Evolutionary conservation across 2,329 filamentous ascomycete species (phyloP).

Genomic region (Colletotrichum tropicale): DNA sequence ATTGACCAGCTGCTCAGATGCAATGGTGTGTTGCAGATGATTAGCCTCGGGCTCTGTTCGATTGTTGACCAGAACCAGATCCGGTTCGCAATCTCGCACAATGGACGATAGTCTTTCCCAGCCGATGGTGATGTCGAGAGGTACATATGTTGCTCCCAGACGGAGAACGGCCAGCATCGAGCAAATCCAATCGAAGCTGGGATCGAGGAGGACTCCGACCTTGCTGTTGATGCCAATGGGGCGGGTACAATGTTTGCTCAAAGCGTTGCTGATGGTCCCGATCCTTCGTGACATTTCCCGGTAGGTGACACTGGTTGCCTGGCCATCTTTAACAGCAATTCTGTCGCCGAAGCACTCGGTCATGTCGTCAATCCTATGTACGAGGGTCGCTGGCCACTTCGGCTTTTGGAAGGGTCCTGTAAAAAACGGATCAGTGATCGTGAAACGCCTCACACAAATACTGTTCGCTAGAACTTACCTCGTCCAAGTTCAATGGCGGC

Average conservation of each 20-base stretch:
- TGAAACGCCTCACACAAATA: not conserved
- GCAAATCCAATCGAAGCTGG: conserved; percentile 36
- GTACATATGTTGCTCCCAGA: conserved; percentile 41
- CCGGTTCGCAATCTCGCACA: conserved; percentile 30
- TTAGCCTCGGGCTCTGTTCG: not conserved
- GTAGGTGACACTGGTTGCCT: not conserved
- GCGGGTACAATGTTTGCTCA: conserved; percentile 4
- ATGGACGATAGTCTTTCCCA: conserved; percentile 33
- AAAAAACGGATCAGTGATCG: accelerated
- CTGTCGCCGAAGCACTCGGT: not conserved
- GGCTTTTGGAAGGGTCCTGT: not conserved
- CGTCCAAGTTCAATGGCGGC: not conserved
- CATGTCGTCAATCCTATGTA: not conserved
- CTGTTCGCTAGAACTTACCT: not conserved
- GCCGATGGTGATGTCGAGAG: conserved; percentile 40
- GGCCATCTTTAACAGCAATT: not conserved
- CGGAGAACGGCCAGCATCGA: conserved; percentile 45
- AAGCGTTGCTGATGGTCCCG: not conserved
- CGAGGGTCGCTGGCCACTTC: not conserved
- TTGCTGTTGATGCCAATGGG: not conserved
- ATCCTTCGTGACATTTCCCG: not conserved
- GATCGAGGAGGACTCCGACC: conserved; percentile 45
- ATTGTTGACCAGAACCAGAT: conserved; percentile 22
- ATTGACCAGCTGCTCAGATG: not conserved
- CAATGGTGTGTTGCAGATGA: not conserved